These are phyloP conservation scores for Austroboletus niveus DNA, from an alignment of 1,284 basidiomycete genomes.

Conservation along the genomic window DNA sequence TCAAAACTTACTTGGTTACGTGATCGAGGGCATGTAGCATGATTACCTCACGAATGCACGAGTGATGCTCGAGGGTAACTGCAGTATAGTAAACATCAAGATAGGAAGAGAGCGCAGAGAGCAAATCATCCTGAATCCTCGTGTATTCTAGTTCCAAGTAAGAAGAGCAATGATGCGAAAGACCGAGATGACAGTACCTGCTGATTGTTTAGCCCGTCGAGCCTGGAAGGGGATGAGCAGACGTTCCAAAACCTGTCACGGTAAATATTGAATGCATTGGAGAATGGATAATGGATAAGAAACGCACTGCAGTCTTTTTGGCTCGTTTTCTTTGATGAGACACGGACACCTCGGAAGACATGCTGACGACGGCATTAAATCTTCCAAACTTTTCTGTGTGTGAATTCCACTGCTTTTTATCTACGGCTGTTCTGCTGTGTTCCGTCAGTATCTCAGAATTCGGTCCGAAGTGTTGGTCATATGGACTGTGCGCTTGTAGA, in stretches of 20 bases:
- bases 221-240: constrained; percentile 54
- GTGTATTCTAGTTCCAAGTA: constrained; percentile 43
- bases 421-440: constrained; percentile 44
- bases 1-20: constrained; percentile 67
- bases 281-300: not conserved
- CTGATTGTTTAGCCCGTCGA: constrained; percentile 50
- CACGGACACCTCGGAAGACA: constrained; percentile 44
- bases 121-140: constrained; percentile 60
- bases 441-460: constrained; percentile 49
- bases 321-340: constrained; percentile 19
- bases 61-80: constrained; percentile 52
- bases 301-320: constrained; percentile 31
- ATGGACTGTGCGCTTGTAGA: constrained; percentile 39
- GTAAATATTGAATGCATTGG: not conserved
- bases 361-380: constrained; percentile 55
- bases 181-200: constrained; percentile 40
- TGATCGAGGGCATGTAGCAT: constrained; percentile 83
- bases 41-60: constrained; percentile 60
- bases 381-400: constrained; percentile 41
- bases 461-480: constrained; percentile 67
- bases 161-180: constrained; percentile 7
- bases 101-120: constrained; percentile 64
- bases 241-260: constrained; percentile 56
- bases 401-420: constrained; percentile 50
- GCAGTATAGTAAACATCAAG: constrained; percentile 75